phyloP scores from a whole-genome alignment of 805 yeast genomes.

The Candida parachauliodes region DNA sequence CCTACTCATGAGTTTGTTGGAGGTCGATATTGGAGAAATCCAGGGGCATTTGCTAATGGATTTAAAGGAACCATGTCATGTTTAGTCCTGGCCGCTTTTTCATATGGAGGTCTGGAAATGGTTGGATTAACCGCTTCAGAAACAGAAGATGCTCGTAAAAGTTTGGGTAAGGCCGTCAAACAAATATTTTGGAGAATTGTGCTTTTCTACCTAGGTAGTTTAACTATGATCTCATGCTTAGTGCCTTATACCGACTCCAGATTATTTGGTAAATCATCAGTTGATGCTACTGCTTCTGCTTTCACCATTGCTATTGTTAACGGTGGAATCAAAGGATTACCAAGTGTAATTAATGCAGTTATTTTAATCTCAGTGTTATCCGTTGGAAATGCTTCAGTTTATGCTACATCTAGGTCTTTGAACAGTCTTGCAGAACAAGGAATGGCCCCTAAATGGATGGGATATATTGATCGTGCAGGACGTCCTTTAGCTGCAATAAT shows the following conservation, averaged over 20 bases:
- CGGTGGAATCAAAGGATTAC: conserved; percentile 63
- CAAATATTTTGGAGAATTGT: conserved; percentile 38
- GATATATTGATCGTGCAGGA: conserved; percentile 63
- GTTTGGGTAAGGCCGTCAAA: conserved; percentile 34
- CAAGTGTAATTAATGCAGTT: conserved; percentile 65
- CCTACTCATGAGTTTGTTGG: conserved; percentile 47
- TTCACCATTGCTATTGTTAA: conserved; percentile 67
- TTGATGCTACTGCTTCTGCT: conserved; percentile 67
- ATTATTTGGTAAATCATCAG: conserved; percentile 44
- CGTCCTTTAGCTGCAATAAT: conserved; percentile 60
- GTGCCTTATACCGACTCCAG: conserved; percentile 20
- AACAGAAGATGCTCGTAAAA: conserved; percentile 27
- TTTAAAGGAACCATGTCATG: conserved; percentile 34
- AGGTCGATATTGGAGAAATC: conserved; percentile 44
- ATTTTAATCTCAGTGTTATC: conserved; percentile 64
- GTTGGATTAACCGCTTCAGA: conserved; percentile 38
- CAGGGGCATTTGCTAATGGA: conserved; percentile 51
- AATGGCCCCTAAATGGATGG: conserved; percentile 54
- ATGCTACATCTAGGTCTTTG: conserved; percentile 64
- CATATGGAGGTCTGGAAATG: conserved; percentile 36
- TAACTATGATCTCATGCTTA: conserved; percentile 23
- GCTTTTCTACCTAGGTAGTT: conserved; percentile 30
- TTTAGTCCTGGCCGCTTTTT: conserved; percentile 36
- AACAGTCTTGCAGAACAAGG: conserved; percentile 63
- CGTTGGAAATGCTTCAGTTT: conserved; percentile 72